Conservation (phyloP, 2,329 filamentous ascomycete species). For the Shiraia sp. region DNA sequence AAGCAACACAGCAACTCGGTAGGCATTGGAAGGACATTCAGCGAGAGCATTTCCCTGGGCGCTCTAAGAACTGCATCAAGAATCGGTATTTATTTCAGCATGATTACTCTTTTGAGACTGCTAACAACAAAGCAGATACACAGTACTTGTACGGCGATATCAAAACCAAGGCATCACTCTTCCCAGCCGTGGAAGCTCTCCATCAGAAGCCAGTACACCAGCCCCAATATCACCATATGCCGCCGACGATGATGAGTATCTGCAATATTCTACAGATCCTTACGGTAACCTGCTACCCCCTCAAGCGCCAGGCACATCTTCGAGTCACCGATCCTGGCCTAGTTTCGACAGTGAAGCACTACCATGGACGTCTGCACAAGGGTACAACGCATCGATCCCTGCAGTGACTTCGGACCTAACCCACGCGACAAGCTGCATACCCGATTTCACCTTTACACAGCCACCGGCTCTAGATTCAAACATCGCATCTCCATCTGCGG, state of each 20-base stretch:
- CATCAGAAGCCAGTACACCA: constrained; percentile 22
- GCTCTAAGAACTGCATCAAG: constrained; percentile 46
- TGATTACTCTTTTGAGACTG: not conserved
- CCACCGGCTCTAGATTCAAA: constrained; percentile 14
- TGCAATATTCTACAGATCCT: constrained; percentile 10
- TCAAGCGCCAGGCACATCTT: constrained; percentile 20
- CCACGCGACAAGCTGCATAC: constrained; percentile 9
- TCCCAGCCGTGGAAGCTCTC: constrained; percentile 24
- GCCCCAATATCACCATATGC: constrained; percentile 13
- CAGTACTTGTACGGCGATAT: constrained; percentile 35
- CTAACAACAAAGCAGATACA: constrained; percentile 24
- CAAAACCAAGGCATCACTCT: constrained; percentile 35
- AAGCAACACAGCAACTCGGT: constrained; percentile 38
- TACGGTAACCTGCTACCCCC: constrained; percentile 24
- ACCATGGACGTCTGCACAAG: constrained; percentile 28
- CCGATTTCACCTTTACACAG: constrained; percentile 12
- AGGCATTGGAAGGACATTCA: constrained; percentile 47
- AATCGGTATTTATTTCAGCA: constrained; percentile 35
- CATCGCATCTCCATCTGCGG: constrained; percentile 5
- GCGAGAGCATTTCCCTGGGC: constrained; percentile 36
- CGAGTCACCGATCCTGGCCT: constrained; percentile 27
- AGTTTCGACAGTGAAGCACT: constrained; percentile 20
- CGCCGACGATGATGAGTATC: constrained; percentile 23
- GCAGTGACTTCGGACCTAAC: constrained; percentile 9
- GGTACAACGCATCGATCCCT: constrained; percentile 17